A percentile compares a stretch with the other conserved stretches of the same genome.
These are phyloP conservation scores for Rhytidiadelphus loreus DNA, from an alignment of 225 moss, liverwort and hornwort species.

Conservation along the genomic window DNA sequence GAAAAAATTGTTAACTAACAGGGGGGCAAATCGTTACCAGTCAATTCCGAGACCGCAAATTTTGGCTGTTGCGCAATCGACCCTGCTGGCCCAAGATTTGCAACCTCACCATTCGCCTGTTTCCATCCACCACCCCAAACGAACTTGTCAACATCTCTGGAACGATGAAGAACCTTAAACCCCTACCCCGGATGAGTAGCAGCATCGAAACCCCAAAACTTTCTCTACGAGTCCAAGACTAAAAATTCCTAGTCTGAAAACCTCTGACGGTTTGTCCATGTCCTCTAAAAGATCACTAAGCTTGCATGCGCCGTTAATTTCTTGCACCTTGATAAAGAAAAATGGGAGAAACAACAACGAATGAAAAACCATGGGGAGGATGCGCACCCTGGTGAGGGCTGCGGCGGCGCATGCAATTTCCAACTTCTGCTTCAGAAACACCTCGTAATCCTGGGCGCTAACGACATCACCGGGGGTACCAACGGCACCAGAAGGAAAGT, in stretches of 20 bases:
- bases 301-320: background rate
- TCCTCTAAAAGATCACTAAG: background rate
- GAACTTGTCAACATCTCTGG: background rate
- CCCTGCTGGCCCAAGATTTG: background rate
- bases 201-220: background rate
- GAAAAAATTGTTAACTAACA: background rate
- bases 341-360: background rate
- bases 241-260: background rate
- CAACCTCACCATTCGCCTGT: constrained; percentile 22
- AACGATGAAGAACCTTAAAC: background rate
- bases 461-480: background rate
- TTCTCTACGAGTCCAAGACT: background rate
- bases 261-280: background rate
- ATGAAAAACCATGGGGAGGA: background rate
- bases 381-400: constrained; percentile 57
- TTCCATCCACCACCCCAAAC: constrained; percentile 1
- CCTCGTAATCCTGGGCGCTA: constrained; percentile 38
- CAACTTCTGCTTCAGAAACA: constrained; percentile 47
- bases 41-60: background rate
- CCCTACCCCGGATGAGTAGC: background rate
- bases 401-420: constrained; percentile 70
- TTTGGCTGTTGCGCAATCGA: background rate
- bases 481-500: constrained; percentile 2
- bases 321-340: background rate
- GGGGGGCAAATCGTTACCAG: background rate